phyloP scores from a whole-genome alignment of 805 yeast genomes.

The Starmerella geochares region DNA sequence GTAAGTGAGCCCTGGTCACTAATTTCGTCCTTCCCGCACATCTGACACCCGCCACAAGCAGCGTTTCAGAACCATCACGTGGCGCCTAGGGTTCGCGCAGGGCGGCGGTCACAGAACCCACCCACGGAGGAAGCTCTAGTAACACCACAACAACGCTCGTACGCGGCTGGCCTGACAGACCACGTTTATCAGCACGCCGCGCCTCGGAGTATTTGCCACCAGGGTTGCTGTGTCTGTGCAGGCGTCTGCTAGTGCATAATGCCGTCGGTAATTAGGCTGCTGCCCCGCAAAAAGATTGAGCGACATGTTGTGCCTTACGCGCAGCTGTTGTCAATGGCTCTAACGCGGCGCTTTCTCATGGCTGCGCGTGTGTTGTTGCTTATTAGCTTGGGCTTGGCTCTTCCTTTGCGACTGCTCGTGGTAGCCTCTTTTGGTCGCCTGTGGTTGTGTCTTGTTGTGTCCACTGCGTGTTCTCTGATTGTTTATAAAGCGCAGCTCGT shows the following conservation, averaged over 20 bases:
- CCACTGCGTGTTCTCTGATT: not conserved
- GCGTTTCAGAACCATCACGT: no score
- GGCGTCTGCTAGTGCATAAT: not conserved
- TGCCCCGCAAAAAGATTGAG: slow-evolving; percentile 19
- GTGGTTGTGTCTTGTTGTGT: not conserved
- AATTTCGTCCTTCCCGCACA: no score
- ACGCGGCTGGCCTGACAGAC: not conserved
- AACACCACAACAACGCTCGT: not conserved
- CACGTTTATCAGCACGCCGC: not conserved
- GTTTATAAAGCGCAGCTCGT: slow-evolving; percentile 2
- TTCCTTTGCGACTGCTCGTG: not conserved
- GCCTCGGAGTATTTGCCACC: not conserved
- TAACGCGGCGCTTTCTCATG: slow-evolving; percentile 12
- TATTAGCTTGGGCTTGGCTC: not conserved
- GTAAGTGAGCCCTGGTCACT: no score
- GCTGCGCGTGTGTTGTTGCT: slow-evolving; percentile 1
- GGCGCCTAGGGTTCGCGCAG: not conserved
- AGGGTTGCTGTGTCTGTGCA: not conserved
- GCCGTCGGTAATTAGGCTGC: slow-evolving; percentile 22
- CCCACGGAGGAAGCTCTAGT: no score
- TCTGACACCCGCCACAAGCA: no score
- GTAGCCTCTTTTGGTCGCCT: not conserved
- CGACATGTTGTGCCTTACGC: slow-evolving; percentile 17
- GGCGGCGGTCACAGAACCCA: no score
- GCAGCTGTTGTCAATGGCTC: slow-evolving; percentile 12